Percentiles rank a stretch among this genome's conserved stretches.
These are phyloP conservation scores for Rutstroemia sydowiana DNA, from an alignment of 2,329 filamentous ascomycete species.

Conservation along the genomic window DNA sequence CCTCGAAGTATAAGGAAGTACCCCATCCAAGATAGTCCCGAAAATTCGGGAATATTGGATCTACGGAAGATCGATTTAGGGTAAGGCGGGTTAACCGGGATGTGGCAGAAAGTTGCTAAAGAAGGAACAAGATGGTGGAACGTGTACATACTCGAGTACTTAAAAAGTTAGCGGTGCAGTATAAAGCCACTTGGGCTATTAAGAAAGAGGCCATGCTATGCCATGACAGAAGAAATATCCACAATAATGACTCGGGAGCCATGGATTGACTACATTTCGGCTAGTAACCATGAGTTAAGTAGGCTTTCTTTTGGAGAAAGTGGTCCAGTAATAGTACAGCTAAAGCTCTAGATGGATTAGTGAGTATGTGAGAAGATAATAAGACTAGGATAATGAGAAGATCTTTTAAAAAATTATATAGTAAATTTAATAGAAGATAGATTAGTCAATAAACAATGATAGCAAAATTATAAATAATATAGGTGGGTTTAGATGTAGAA, in stretches of 20 bases:
- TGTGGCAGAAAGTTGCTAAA: slow-evolving; percentile 6
- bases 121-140: slow-evolving; percentile 10
- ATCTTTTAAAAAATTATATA: no score
- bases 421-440: not conserved
- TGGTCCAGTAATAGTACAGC: not conserved
- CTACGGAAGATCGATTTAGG: slow-evolving; percentile 10
- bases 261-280: not conserved
- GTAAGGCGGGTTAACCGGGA: slow-evolving; percentile 6
- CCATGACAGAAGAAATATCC: not conserved
- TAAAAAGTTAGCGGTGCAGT: slow-evolving; percentile 2
- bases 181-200: not conserved
- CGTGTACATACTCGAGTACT: not conserved
- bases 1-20: slow-evolving; percentile 7
- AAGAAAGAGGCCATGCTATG: not conserved
- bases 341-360: not conserved
- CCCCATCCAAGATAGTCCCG: slow-evolving; percentile 3
- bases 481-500: not conserved
- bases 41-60: slow-evolving; percentile 10
- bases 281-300: not conserved
- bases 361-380: not conserved
- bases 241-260: no score
- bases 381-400: no score
- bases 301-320: not conserved
- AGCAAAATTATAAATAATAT: not conserved
- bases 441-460: not conserved